Base-by-base conservation (phyloP, 345 rosid species). In the Populus nigra region DNA sequence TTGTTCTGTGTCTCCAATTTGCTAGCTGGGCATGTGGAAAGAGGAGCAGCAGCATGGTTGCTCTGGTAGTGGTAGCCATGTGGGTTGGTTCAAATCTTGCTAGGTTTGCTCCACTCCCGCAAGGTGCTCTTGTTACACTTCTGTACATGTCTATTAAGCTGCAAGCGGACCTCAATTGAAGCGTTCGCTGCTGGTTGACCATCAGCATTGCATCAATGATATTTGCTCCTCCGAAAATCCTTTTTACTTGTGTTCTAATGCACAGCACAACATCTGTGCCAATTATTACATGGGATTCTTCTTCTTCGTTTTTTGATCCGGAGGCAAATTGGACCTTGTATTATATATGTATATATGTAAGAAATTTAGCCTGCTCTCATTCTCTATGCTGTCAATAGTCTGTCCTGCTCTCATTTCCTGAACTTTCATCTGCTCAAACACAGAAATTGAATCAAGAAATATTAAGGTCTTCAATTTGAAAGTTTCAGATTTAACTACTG, bases 1-100 rank as follows among this genome's bases (percentile, higher is more conserved):
- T 91, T 41, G 85, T 92, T 23, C 62, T 95, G 59, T 93, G 94
- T 85, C 86, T 95, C 63, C 85, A 86, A 10, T 88, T 93, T 55
- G 92, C 97, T 29, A 93, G 97, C 72, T 93, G 99, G 98, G 88
- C 85, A 17, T 91, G 92, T 13, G 99, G 97, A 6, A 94, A 95
- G 89, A 88, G 87, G 77, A 95, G 96, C 86, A 93, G 98, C 85
- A 86, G 92, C 45, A n/a, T 88, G 4, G 92, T 93, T 73, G 89
- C 80, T 80, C 83, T 90, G 65, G 83, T 86, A 69, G 88, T 86
- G 15, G 84, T 93, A 15, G 98, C 97, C 1, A 85, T 87, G 92
- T 93, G 98, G 99, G 83, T 93, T 27, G 93, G 90, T 22, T 87
- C 94, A 35, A 86, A 84, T 86, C 85, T 93, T 66, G 98, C 97